phyloP scores from a whole-genome alignment of 176 grass and related monocot species.

The Secale cereale region DNA sequence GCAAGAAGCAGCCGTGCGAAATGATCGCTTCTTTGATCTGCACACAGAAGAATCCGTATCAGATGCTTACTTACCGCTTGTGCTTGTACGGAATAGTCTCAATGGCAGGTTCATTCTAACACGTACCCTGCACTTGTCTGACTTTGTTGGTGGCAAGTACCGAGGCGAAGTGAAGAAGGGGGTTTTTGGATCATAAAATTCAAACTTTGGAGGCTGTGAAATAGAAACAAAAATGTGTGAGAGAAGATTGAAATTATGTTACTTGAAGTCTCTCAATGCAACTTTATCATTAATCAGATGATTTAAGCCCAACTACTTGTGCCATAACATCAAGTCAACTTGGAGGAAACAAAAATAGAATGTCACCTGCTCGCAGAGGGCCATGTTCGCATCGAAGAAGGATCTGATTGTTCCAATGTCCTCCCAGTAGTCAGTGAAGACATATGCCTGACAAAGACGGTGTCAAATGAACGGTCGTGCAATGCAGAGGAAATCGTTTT shows the following conservation, averaged over 20 bases:
- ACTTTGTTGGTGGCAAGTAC: constrained; percentile 68
- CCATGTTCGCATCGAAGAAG: constrained; percentile 78
- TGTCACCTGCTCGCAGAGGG: constrained; percentile 66
- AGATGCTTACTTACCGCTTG: too few relatives aligned
- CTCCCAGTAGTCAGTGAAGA: constrained; percentile 83
- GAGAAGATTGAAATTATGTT: not conserved
- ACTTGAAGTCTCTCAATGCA: not conserved
- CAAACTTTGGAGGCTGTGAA: constrained; percentile 63
- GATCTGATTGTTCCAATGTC: constrained; percentile 80
- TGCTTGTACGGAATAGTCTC: not conserved
- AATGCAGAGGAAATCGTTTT: not conserved
- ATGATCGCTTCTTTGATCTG: constrained; percentile 66
- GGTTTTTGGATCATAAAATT: constrained; percentile 69
- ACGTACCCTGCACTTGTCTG: constrained; percentile 61
- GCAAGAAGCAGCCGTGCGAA: constrained; percentile 85
- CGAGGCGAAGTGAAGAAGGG: constrained; percentile 83
- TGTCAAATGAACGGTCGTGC: not conserved
- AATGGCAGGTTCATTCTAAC: not conserved
- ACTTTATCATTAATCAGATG: not conserved
- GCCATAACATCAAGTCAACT: not conserved
- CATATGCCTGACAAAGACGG: constrained; percentile 46
- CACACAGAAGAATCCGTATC: not conserved
- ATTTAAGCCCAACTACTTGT: not conserved
- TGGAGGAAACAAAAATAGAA: not conserved
- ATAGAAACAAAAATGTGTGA: not conserved